phyloP scores from a whole-genome alignment of 306 rosid genomes.

The Potentilla sterilis region DNA sequence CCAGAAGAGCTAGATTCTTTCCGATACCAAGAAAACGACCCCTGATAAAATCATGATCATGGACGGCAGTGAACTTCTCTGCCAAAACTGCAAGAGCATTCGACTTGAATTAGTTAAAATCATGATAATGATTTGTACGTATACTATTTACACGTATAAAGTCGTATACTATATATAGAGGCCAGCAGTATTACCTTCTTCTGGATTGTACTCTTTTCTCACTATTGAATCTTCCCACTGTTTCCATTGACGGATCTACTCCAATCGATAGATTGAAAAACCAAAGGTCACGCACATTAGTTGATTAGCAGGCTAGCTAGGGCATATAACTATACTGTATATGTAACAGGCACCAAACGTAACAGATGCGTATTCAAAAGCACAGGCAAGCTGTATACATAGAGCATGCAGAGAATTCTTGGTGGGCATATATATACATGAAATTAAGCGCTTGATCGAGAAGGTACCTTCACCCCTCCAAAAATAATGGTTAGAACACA shows the following conservation, averaged over 20 bases:
- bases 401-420: not conserved
- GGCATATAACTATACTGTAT: too few species aligned
- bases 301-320: too few species aligned
- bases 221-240: constrained; percentile 35
- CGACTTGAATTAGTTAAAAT: too few species aligned
- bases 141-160: too few species aligned
- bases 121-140: too few species aligned
- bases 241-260: constrained; percentile 37
- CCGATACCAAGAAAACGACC: constrained; percentile 31
- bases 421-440: not conserved
- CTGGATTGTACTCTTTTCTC: constrained; percentile 23
- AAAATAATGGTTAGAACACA: constrained; percentile 35
- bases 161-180: too few species aligned
- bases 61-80: constrained; percentile 28
- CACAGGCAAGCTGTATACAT: not conserved
- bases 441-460: not conserved
- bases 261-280: not conserved
- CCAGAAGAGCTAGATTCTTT: constrained; percentile 23
- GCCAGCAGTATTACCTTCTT: constrained; percentile 20
- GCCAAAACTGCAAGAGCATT: constrained; percentile 19
- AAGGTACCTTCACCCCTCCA: constrained; percentile 30
- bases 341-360: not conserved
- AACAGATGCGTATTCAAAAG: not conserved
- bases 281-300: not conserved
- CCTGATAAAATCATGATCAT: constrained; percentile 30